Evolutionary conservation across 805 yeast species (phyloP).

Genomic region (Metschnikowia santaceciliae): DNA sequence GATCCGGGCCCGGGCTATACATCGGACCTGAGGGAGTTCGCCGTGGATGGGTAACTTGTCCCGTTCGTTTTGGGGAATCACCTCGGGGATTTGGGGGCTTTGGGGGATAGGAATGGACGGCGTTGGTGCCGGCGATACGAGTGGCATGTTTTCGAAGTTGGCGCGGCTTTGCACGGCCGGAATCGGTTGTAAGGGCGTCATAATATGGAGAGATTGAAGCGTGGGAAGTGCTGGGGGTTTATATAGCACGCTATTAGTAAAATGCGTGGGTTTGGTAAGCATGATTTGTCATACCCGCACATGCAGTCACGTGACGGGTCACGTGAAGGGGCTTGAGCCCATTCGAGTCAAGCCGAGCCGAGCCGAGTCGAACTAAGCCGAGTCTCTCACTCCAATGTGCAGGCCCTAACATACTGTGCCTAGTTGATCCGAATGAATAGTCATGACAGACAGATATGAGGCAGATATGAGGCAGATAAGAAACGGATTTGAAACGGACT

Average conservation of each 20-base stretch:
- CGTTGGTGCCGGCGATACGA: slow-evolving; percentile 18
- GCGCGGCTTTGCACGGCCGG: slow-evolving; percentile 5
- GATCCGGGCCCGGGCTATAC: slow-evolving; percentile 91
- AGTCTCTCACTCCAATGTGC: too few species aligned
- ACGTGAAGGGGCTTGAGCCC: too few species aligned
- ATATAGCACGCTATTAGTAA: not conserved
- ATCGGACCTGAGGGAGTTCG: slow-evolving; percentile 67
- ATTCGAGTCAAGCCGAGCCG: too few species aligned
- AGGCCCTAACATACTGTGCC: too few species aligned
- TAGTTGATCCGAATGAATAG: too few species aligned
- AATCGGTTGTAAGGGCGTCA: slow-evolving; percentile 11
- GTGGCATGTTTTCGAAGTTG: slow-evolving; percentile 16
- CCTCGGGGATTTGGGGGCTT: slow-evolving; percentile 13
- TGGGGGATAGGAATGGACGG: slow-evolving; percentile 8
- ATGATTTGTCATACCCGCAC: too few species aligned
- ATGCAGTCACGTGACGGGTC: too few species aligned
- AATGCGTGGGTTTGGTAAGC: not conserved
- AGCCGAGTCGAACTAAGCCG: too few species aligned
- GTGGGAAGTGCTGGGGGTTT: not conserved
- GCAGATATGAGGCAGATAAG: too few species aligned
- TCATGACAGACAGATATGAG: too few species aligned
- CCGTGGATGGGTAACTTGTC: slow-evolving; percentile 43
- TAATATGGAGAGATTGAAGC: not conserved
- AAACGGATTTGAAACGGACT: too few species aligned
- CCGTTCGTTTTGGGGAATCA: slow-evolving; percentile 23